Percentiles rank a stretch among this genome's conserved stretches.
These are phyloP conservation scores for Rhodosporidiobolus odoratus DNA, from an alignment of 768 basidiomycete genomes.

Conservation along the genomic window DNA sequence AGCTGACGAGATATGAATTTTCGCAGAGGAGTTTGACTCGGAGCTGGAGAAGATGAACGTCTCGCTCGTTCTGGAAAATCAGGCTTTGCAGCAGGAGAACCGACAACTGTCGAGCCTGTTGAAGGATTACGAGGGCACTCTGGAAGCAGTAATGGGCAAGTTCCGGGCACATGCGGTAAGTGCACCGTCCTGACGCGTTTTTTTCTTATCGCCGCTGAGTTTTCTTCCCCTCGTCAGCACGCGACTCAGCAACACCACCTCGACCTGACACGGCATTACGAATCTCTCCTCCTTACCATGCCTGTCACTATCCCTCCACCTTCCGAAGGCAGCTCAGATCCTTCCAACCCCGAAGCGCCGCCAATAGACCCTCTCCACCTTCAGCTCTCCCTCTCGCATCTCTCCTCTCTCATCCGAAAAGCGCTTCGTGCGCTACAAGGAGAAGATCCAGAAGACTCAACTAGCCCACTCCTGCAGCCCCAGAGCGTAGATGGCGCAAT, in stretches of 20 bases:
- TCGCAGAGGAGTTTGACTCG: constrained; percentile 78
- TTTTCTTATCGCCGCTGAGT: background rate
- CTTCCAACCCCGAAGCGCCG: background rate
- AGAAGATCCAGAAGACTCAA: constrained; percentile 40
- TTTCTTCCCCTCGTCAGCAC: constrained; percentile 53
- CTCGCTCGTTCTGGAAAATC: constrained; percentile 87
- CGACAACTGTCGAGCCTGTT: constrained; percentile 80
- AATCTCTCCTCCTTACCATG: constrained; percentile 57
- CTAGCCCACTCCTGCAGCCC: constrained; percentile 12
- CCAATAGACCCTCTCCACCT: constrained; percentile 26
- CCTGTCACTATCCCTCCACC: constrained; percentile 45
- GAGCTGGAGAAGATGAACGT: constrained; percentile 87
- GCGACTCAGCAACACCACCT: constrained; percentile 89
- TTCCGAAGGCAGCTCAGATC: constrained; percentile 30
- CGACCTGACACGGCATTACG: constrained; percentile 82
- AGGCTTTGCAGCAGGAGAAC: constrained; percentile 85
- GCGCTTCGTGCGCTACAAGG: constrained; percentile 40
- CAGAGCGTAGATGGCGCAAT: background rate
- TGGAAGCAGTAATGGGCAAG: constrained; percentile 95
- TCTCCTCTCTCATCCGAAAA: constrained; percentile 40
- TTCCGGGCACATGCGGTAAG: constrained; percentile 85
- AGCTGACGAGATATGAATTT: background rate
- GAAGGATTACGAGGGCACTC: constrained; percentile 88
- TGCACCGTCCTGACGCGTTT: constrained; percentile 21
- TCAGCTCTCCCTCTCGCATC: constrained; percentile 37